Conservation (phyloP, 371 early-diverging fungal species). For the Chytridiales sp. region DNA sequence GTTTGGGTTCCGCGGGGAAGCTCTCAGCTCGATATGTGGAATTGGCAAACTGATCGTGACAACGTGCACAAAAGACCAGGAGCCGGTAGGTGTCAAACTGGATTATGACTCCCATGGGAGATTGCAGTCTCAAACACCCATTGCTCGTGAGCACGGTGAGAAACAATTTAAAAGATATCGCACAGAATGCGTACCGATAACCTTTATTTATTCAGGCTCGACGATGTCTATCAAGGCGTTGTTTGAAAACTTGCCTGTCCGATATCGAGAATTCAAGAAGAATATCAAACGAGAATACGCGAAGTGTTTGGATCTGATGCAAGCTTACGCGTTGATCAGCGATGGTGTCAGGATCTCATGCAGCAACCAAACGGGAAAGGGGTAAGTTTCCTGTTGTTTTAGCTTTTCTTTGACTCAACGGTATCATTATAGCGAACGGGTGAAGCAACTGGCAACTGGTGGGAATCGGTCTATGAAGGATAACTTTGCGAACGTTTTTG, state of each 20-base stretch:
- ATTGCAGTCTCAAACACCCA: conserved; percentile 45
- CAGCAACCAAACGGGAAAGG: conserved; percentile 64
- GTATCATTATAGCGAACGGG: conserved; percentile 22
- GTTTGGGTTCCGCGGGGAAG: conserved; percentile 75
- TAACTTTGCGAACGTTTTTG: conserved; percentile 79
- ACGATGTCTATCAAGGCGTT: conserved; percentile 74
- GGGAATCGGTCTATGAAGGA: conserved; percentile 60
- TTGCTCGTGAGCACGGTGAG: conserved; percentile 49
- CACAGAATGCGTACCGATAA: not conserved
- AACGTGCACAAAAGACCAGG: conserved; percentile 29
- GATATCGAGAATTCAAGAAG: conserved; percentile 80
- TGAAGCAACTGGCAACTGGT: conserved; percentile 53
- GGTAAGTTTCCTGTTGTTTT: conserved; percentile 45
- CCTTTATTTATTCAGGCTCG: conserved; percentile 64
- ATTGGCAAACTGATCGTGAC: conserved; percentile 29
- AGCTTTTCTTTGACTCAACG: not conserved
- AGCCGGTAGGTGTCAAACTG: conserved; percentile 61
- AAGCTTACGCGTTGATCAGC: conserved; percentile 82
- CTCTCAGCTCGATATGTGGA: conserved; percentile 57
- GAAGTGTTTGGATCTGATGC: conserved; percentile 76
- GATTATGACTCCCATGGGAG: conserved; percentile 67
- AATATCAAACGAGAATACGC: conserved; percentile 78
- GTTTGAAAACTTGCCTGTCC: conserved; percentile 87
- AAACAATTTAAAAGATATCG: not conserved
- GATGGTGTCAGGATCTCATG: conserved; percentile 65